phyloP scores from a whole-genome alignment of 305 asterid species.

The Solanum hybrid region DNA sequence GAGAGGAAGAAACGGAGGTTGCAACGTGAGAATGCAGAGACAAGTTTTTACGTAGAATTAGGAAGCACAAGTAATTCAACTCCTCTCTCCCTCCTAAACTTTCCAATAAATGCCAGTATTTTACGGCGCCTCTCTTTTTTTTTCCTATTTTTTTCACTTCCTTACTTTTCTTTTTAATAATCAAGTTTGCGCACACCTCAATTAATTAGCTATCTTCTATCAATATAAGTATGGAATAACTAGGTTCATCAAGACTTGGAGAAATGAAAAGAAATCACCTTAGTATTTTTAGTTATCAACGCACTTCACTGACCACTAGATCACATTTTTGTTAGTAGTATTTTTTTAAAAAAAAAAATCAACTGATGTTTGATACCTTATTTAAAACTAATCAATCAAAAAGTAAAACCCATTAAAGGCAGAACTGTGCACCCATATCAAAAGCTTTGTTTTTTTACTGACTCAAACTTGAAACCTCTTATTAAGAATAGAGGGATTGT shows the following conservation, averaged over 20 bases:
- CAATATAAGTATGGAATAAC: neutral
- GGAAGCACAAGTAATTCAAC: neutral
- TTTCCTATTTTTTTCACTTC: too few species aligned
- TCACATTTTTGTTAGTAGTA: neutral
- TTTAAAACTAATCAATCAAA: neutral
- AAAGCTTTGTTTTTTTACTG: too few species aligned
- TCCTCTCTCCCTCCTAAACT: neutral
- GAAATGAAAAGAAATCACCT: neutral
- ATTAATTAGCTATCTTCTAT: neutral
- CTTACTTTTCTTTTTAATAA: neutral
- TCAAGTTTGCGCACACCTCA: neutral
- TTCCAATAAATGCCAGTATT: slow-evolving; percentile 11
- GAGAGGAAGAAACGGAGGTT: slow-evolving; percentile 24
- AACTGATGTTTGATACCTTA: neutral
- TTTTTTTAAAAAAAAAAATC: too few species aligned
- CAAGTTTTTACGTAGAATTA: neutral
- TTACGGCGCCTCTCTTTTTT: slow-evolving; percentile 22
- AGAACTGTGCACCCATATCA: neutral
- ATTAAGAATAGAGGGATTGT: neutral
- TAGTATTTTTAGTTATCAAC: neutral
- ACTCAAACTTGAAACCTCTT: neutral
- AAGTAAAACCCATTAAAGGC: neutral
- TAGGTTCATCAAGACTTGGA: neutral
- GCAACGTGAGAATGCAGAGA: slow-evolving; percentile 16
- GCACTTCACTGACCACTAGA: neutral